Evolutionary conservation across 805 yeast species (phyloP), one percentile per base, ranked within the genome.

Genomic region (Sugiyamaella qingdaonensis): DNA sequence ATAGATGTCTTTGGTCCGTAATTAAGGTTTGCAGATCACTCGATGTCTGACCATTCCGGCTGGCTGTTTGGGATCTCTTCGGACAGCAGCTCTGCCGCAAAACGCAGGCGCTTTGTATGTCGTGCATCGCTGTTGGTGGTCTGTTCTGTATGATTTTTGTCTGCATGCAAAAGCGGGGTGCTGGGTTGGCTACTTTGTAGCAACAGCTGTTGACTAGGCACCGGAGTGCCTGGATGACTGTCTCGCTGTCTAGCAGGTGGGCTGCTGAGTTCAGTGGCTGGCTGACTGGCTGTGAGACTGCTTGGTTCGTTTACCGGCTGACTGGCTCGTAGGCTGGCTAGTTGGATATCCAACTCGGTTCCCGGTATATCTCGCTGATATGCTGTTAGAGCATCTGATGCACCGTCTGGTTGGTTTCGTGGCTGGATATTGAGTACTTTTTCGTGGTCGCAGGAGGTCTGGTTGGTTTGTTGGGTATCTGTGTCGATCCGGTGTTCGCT

Each of bases 21-120:
- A 39, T 16, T 39, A 39, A 39, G 19, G 43, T 39, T 39, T 14
- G 43, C 16, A 3, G 43, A 39, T 39, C 43, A 39, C 21, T 39
- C 51, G 29, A 36, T 19, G 39, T 48, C 51, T 13, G 51, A 21
- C 51, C 51, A 48, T 14, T 21, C 31, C 27, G 46, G 45, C 35
- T 48, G 51, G 36, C 51, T 48, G 45, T 48, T 34, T 3, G 51
- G 51, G 24, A 48, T 48, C 36, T 48, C 51, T 11, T 39, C 46
- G 2, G 21, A 10, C 10, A 13, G 39, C 10, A 27, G 32, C 14
- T 11, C 13, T 10, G 13, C 21, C 5, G 13, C 21, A 11, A 27
- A 4, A 3, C 37, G 39, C 8, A 19, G 21, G 10, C 37, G n/a
- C 35, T 44, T 44, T 3, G 39, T 8, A n/a, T 34, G 39, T 4